Percentiles rank a stretch among this genome's conserved stretches.
Evolutionary conservation across 2,329 filamentous ascomycete species (phyloP).

Genomic region (Fusarium bulbicola): DNA sequence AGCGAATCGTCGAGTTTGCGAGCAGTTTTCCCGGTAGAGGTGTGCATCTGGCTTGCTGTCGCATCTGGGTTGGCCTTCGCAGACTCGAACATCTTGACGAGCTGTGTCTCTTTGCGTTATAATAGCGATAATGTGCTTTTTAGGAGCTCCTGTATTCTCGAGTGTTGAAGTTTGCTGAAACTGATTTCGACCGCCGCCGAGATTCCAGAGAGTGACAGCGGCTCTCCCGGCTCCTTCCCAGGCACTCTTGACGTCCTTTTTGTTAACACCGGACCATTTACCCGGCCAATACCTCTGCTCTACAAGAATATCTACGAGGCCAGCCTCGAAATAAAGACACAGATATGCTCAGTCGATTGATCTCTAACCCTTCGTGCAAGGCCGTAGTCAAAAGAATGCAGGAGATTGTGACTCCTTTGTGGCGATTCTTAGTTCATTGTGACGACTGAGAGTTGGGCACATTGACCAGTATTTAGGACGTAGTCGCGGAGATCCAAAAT

Average conservation of each 20-base stretch:
- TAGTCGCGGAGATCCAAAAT: neutral
- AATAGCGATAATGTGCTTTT: fast-evolving
- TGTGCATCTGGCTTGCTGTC: neutral
- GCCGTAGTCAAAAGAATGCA: neutral
- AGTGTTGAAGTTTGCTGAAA: neutral
- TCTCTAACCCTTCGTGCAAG: fast-evolving
- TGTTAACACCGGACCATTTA: fast-evolving
- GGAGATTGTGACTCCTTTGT: fast-evolving
- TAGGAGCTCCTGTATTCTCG: fast-evolving
- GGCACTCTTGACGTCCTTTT: neutral
- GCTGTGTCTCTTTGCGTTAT: neutral
- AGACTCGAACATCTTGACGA: too few relatives aligned
- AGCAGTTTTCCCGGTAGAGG: fast-evolving
- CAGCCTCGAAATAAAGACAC: neutral
- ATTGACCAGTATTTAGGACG: fast-evolving
- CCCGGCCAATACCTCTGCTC: fast-evolving
- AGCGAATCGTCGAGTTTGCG: fast-evolving
- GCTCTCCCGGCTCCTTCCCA: neutral
- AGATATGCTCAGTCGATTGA: neutral
- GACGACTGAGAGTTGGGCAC: too few relatives aligned
- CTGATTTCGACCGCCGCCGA: fast-evolving
- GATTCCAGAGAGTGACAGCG: neutral
- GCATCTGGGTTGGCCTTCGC: neutral
- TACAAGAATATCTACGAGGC: fast-evolving
- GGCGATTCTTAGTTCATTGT: neutral